Evolutionary conservation across 2,329 filamentous ascomycete species (phyloP), one percentile per base, ranked within the genome.

Genomic region (Xylariaceae sp.): DNA sequence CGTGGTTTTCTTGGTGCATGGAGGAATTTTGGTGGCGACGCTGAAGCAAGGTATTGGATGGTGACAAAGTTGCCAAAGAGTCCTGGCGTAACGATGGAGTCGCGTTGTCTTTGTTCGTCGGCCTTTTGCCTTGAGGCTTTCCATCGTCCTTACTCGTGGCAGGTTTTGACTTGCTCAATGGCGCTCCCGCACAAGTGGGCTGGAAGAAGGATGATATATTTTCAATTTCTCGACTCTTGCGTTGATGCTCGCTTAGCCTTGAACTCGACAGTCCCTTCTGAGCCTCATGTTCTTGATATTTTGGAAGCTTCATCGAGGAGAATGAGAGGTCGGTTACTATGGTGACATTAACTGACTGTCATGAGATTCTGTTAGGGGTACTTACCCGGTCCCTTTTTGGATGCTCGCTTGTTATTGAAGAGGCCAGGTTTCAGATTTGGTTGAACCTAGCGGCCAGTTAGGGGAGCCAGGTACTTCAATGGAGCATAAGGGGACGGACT

Each of bases 301-400:
- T 72, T 18, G 79, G 70, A 62, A 81, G 79, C 7, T 73, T 68
- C 76, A 82, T 80, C 54, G 80, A 74, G 30, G 81, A 81, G 62
- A 83, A 84, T 1, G 74, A 73, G 15, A 85, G 74, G 60, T 84
- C 81, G 3, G 77, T 71, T 34, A 83, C 82, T 83, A 59, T 47
- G 17, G 39, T 10, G 9, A 53, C 13, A 39, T 61, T 51, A 61
- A 51, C 23, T n/a, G 35, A 44, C n/a, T 53, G n/a, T 18, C 13
- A 50, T 15, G 44, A 15, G 17, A 50, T 13, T 47, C 23, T 45
- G 2, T n/a, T n/a, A 18, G 23, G 5, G 52, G 18, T 53, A 69
- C 75, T 69, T 70, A 78, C 77, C 59, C 5, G 75, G 74, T 53
- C 70, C 69, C 49, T 69, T 70, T 59, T 66, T 71, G 4, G 69